Evolutionary conservation across 75 land plant species (phyloP), one percentile per base, ranked within the genome.

Genomic region (Selaginella moellendorffii): DNA sequence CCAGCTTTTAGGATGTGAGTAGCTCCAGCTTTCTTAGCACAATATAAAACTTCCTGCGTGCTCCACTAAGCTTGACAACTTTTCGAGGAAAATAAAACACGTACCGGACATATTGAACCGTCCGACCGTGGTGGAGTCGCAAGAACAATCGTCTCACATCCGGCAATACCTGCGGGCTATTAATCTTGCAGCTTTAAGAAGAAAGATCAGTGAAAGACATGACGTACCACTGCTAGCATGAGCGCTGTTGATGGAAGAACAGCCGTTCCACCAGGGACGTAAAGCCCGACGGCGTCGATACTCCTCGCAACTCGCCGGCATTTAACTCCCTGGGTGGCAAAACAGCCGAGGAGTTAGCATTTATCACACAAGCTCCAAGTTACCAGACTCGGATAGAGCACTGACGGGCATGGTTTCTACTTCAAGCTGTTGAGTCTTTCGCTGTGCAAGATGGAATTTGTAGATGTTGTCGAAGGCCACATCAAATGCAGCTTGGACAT

Each of bases 191-290:
- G n/a, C n/a, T n/a, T 36, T 36, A 36, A 36, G 46, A 5, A 14
- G 10, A 36, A 36, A 36, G 10, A 5, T 5, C 46, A 36, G 5
- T 5, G 14, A 36, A 5, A 36, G 14, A 5, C 10, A 36, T 36
- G 14, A 14, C 46, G 46, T 36, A 95, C 99, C 69, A 95, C 84
- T 62, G 99, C 75, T 46, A 95, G 88, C 99, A 95, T 90, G 56
- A 95, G 74, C 74, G 99, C 91, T 8, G 99, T 95, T 68, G 99
- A 95, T 65, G 99, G 99, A 52, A 95, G 82, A 61, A 95, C 83
- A 63, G 99, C 99, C 66, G 99, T 95, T 30, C 99, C 99, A 8
- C 99, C 99, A 54, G 99, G 99, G 62, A 95, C 99, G 72, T 95
- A 95, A 59, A 95, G 87, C 36, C 99, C 99, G 2, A 95, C 99